These are phyloP conservation scores for Xylaria multiplex DNA, from an alignment of 2,329 filamentous ascomycete species.

Conservation along the genomic window DNA sequence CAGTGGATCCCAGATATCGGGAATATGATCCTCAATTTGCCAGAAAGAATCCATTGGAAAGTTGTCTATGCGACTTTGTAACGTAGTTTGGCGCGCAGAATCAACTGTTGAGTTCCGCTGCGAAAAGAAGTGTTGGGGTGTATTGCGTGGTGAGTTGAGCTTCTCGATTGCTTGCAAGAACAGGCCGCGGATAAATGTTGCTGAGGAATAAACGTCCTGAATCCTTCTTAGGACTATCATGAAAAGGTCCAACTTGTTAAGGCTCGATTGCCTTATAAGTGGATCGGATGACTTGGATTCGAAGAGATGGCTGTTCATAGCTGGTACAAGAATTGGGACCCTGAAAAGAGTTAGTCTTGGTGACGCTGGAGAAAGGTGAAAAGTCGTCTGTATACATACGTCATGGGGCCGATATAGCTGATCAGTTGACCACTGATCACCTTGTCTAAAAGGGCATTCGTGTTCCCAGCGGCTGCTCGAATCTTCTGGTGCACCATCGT, in stretches of 20 bases:
- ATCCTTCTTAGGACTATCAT: conserved; percentile 33
- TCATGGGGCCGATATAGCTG: conserved; percentile 32
- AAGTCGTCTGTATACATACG: conserved; percentile 14
- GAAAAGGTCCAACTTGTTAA: conserved; percentile 32
- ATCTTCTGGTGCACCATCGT: conserved; percentile 28
- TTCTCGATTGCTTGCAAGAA: conserved; percentile 33
- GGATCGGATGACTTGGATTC: conserved; percentile 32
- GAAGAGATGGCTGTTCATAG: conserved; percentile 33
- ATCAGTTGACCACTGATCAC: conserved; percentile 30
- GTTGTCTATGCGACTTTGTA: conserved; percentile 9
- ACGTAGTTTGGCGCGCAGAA: background rate
- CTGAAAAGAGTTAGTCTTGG: conserved; percentile 10
- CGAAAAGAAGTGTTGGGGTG: conserved; percentile 12
- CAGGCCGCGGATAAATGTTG: conserved; percentile 31
- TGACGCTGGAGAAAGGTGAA: background rate
- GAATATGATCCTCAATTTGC: conserved; percentile 25
- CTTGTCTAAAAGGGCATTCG: conserved; percentile 27
- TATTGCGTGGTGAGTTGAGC: conserved; percentile 28
- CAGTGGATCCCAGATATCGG: conserved; percentile 26
- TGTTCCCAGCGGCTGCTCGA: conserved; percentile 23
- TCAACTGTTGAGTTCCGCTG: background rate
- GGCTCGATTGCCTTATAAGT: conserved; percentile 33
- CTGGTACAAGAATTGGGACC: conserved; percentile 31
- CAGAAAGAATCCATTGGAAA: conserved; percentile 24
- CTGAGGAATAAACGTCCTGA: conserved; percentile 32